Evolutionary conservation across 768 basidiomycete genomes (phyloP).

Genomic region (Cyclocybe aegerita): DNA sequence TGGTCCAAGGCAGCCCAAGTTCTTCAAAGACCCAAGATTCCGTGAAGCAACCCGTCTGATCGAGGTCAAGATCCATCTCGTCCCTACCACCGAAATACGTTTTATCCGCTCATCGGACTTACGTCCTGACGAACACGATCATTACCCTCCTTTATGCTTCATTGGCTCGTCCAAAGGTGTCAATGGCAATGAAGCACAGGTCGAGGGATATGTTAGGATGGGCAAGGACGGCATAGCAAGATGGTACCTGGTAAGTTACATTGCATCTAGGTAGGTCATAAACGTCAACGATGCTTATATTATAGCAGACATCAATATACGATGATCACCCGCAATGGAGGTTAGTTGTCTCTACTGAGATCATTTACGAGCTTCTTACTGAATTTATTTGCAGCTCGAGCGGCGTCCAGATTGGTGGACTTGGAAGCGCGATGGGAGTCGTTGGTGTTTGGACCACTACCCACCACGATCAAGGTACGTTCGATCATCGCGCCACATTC

Average conservation of each 20-base stretch:
- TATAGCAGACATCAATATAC: constrained; percentile 50
- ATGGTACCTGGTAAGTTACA: constrained; percentile 57
- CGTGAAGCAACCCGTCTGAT: constrained; percentile 67
- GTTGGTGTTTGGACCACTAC: constrained; percentile 70
- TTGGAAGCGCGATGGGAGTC: constrained; percentile 65
- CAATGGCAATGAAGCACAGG: constrained; percentile 40
- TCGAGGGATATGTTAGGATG: constrained; percentile 54
- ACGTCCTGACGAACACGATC: constrained; percentile 12
- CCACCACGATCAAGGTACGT: constrained; percentile 52
- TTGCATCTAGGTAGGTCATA: neutral
- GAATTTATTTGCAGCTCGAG: constrained; percentile 46
- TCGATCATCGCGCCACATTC: neutral
- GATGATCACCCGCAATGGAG: constrained; percentile 58
- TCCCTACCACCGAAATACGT: constrained; percentile 29
- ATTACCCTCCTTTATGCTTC: constrained; percentile 47
- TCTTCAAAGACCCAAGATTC: constrained; percentile 57
- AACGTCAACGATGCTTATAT: constrained; percentile 1
- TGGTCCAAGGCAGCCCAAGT: constrained; percentile 38
- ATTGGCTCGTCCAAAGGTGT: constrained; percentile 42
- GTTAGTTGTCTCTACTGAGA: constrained; percentile 29
- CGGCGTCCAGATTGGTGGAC: constrained; percentile 64
- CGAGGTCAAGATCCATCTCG: constrained; percentile 51
- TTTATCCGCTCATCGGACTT: constrained; percentile 21
- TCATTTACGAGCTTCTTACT: neutral
- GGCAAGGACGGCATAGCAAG: constrained; percentile 42